Base-by-base conservation (phyloP, 2,329 filamentous ascomycete species). In the Colletotrichum orchidophilum region DNA sequence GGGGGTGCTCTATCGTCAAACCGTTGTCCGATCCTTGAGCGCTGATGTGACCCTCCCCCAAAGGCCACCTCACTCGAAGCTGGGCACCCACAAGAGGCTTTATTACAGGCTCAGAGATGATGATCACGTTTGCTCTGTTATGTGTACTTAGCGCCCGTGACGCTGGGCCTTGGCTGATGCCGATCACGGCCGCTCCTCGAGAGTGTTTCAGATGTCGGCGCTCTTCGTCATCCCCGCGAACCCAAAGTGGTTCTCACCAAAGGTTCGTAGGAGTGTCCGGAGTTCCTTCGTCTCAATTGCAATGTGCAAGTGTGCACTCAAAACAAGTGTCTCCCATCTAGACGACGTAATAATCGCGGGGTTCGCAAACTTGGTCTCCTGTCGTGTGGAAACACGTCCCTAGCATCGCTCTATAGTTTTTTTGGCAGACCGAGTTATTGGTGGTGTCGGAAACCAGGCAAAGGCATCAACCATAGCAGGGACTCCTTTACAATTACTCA, bases 211-310 rank as follows among this genome's bases (percentile, higher is more conserved):
- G 67, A 66, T 21, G 53, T 53, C 50, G 42, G 35, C 39, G 62
- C 49, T 57, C 63, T 61, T 66, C 63, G 67, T 70, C 67, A 70
- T 61, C 63, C 63, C 63, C 63, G 26, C 24, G 35, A 70, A 66
- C 63, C 63, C 55, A 60, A 42, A 66, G 24, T 33, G 49, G 46
- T 62, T 24, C 11, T n/a, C 33, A 21, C 8, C 15, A 46, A 49
- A 53, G 21, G 63, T 60, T 66, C 53, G 39, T 12, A 11, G 63
- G 8, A 31, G 39, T 57, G 5, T 46, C 57, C 57, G 18, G 35
- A 53, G 33, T 29, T 27, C 49, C 50, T 63, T 50, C 26, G 33
- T 61, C 12, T n/a, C 27, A 7, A 15, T 61, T 35, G 39, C 18
- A n/a, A 18, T 18, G 39, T n/a, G n/a, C 18, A 46, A 46, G 27